Evolutionary conservation across 2,329 filamentous ascomycete genomes (phyloP), one percentile per base, ranked within the genome.

Genomic region (Hypoxylon rubiginosum): DNA sequence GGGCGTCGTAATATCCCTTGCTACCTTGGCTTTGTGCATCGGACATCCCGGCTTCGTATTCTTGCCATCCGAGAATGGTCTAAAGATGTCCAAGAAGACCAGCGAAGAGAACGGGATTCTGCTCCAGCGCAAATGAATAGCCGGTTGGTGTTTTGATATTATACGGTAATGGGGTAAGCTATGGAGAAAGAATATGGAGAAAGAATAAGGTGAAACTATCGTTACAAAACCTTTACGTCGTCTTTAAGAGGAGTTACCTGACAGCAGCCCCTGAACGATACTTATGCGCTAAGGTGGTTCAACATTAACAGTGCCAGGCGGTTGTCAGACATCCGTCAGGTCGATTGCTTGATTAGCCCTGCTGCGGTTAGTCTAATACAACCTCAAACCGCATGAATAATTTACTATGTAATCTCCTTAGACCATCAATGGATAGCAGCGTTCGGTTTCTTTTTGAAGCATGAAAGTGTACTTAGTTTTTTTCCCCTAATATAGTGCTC

Each of bases 11-110:
- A 77, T 83, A 17, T 74, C 79, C 13, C 61, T 82, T 9, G 81
- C 81, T 11, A 77, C 74, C 8, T 36, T 75, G 21, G 71, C 77
- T 3, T 76, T 83, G n/a, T 77, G 71, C 72, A 74, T 81, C 8
- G 81, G 81, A 1, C 79, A 82, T 70, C 82, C 82, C 1, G 82
- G 82, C 0, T 73, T 83, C 15, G 79, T 80, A 13, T 79, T 83
- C 50, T 43, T 53, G 41, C 30, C 19, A 13, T 54, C 46, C 2
- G 45, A 53, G 55, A 43, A 17, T 9, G 53, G 46, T 3, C 8
- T 62, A 17, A 59, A 52, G 34, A 2, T n/a, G 15, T 13, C 49
- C 10, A 17, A 45, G n/a, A 32, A 17, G 4, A n/a, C n/a, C 15
- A 28, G 32, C 9, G 51, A 39, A 28, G 51, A 54, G 36, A 8